A percentile compares a stretch with the other conserved stretches of the same genome.
phyloP scores from a whole-genome alignment of 2,329 filamentous ascomycete genomes.

The Grosmannia clavigera region DNA sequence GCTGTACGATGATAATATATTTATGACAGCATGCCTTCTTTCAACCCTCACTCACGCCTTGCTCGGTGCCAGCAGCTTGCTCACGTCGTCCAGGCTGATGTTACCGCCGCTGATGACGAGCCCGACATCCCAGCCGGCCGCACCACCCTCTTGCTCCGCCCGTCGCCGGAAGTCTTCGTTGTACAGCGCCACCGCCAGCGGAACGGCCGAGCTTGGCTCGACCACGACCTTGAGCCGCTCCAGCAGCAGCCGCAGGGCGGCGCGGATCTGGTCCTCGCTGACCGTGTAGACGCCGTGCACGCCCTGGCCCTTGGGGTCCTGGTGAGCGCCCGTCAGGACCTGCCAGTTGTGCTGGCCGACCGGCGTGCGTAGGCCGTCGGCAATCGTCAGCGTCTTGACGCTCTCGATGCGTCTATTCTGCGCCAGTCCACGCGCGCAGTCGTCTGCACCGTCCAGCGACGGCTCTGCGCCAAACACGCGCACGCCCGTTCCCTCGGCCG shows the following conservation, averaged over 20 bases:
- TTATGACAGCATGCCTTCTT: no score
- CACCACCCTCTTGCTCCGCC: constrained; percentile 58
- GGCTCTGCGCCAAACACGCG: constrained; percentile 83
- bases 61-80: constrained; percentile 29
- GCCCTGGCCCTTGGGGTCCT: constrained; percentile 37
- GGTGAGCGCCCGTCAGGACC: constrained; percentile 44
- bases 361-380: constrained; percentile 78
- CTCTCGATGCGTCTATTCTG: constrained; percentile 48
- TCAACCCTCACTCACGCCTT: background rate
- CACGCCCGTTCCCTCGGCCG: constrained; percentile 57
- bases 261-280: constrained; percentile 68
- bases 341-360: constrained; percentile 65
- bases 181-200: constrained; percentile 68
- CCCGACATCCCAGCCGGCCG: constrained; percentile 60
- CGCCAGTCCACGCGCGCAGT: constrained; percentile 59
- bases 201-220: constrained; percentile 80
- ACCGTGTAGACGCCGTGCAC: constrained; percentile 62
- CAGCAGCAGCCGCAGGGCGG: constrained; percentile 62
- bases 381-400: constrained; percentile 70
- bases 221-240: constrained; percentile 86
- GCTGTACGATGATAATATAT: no score
- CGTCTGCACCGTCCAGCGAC: constrained; percentile 69
- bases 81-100: constrained; percentile 40
- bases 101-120: constrained; percentile 51
- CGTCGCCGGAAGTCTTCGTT: constrained; percentile 69